Percentiles rank a stretch among this genome's conserved stretches.
These are phyloP conservation scores for Luffa acutangula DNA, from an alignment of 306 rosid species.

Conservation along the genomic window DNA sequence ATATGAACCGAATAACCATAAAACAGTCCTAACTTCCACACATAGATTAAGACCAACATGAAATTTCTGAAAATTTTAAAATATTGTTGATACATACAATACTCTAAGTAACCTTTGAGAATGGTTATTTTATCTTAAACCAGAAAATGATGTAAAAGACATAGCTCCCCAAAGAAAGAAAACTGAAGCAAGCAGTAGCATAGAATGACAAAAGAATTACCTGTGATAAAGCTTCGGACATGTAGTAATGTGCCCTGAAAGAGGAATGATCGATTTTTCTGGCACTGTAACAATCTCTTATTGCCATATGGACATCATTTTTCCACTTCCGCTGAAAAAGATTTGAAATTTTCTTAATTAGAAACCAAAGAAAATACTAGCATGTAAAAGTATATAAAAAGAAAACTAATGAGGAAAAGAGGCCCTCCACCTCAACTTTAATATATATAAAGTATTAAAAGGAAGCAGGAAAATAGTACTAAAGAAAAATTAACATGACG, in stretches of 20 bases:
- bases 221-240: conserved; percentile 93
- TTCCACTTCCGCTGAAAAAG: conserved; percentile 85
- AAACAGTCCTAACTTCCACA: background rate
- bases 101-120: background rate
- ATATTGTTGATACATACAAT: background rate
- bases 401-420: background rate
- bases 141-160: background rate
- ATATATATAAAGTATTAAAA: background rate
- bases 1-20: background rate
- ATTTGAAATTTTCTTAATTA: conserved; percentile 10
- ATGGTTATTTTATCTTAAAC: background rate
- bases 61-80: background rate
- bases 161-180: background rate
- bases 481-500: background rate
- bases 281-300: conserved; percentile 80
- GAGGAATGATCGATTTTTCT: conserved; percentile 49
- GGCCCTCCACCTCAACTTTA: background rate
- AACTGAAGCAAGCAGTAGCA: conserved; percentile 10
- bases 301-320: conserved; percentile 85
- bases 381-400: background rate
- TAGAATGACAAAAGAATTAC: conserved; percentile 20
- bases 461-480: background rate
- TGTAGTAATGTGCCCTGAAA: conserved; percentile 46
- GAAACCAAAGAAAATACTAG: background rate
- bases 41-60: background rate